Base-by-base conservation (phyloP, 1,139 yeast genomes). In the Hansenula sp. region DNA sequence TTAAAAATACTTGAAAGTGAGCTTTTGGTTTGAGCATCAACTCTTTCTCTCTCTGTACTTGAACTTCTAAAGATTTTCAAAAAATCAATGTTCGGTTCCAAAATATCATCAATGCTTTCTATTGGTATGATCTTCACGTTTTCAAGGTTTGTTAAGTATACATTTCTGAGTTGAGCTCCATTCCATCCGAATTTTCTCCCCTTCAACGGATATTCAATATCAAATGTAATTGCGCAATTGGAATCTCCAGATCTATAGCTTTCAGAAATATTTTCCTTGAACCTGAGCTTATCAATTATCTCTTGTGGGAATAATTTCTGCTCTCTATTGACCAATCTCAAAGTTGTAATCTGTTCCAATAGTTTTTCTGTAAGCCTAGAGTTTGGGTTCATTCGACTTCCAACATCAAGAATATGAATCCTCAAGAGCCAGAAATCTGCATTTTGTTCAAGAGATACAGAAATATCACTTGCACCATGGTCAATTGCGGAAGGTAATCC, bases 391-490 rank as follows among this genome's bases (percentile, higher is more conserved):
- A 38, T 9, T 13, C n/a, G 29, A 21, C 40, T 38, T 6, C 62
- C 59, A 6, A 70, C 43, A 50, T 72, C 77, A 1, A 74, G 72
- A 15, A 72, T 53, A 48, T 72, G 77, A 17, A 72, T 47, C 41
- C 67, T 63, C 15, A 70, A 47, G 18, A 49, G 33, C 43, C 61
- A 60, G 44, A 62, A 63, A 36, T 72, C 50, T 1, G 70, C 49
- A 48, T 62, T 67, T 17, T 35, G 25, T 38, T 67, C 72, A 28
- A 68, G 43, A 0, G 74, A 69, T 1, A 70, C 50, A 1, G 61
- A 72, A 12, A 36, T 15, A 12, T 41, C 33, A 17, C 35, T n/a
- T 2, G 11, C 24, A 28, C 30, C 28, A 29, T 21, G 17, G 34
- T 41, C 15, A n/a, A 24, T 6, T 13, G 15, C 4, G 39, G 28